Evolutionary conservation across 176 grass and related monocot genomes (phyloP).

Genomic region (Otatea glauca): DNA sequence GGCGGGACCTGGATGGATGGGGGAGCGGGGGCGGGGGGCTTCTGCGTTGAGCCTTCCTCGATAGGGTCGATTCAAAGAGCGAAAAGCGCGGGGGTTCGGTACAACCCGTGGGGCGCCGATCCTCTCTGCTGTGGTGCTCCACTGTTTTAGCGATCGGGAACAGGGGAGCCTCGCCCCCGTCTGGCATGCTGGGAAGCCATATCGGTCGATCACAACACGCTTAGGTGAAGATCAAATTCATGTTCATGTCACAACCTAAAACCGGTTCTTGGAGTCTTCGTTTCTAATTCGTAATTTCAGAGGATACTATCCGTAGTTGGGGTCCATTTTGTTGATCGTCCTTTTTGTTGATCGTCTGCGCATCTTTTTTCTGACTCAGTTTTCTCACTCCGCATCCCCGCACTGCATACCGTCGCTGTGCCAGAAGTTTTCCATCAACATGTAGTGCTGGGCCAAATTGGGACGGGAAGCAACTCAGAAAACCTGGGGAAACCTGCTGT

Average conservation of each 20-base stretch:
- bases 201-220: too few species aligned
- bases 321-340: too few species aligned
- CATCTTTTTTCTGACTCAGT: too few species aligned
- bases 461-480: background rate
- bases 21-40: background rate
- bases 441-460: background rate
- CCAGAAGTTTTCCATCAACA: too few species aligned
- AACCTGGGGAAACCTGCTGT: too few species aligned
- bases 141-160: background rate
- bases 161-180: background rate
- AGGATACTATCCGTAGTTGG: background rate
- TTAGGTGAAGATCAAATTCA: background rate
- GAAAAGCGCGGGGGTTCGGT: conserved; percentile 35
- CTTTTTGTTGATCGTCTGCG: too few species aligned
- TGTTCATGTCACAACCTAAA: background rate
- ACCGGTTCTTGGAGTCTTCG: too few species aligned
- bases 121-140: background rate
- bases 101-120: background rate
- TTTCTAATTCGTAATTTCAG: background rate
- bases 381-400: too few species aligned
- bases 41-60: background rate
- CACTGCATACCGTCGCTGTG: too few species aligned
- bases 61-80: conserved; percentile 37
- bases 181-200: background rate
- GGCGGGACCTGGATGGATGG: background rate